Conservation (phyloP, 176 grass and related monocot genomes). For the Elymus sibiricus region DNA sequence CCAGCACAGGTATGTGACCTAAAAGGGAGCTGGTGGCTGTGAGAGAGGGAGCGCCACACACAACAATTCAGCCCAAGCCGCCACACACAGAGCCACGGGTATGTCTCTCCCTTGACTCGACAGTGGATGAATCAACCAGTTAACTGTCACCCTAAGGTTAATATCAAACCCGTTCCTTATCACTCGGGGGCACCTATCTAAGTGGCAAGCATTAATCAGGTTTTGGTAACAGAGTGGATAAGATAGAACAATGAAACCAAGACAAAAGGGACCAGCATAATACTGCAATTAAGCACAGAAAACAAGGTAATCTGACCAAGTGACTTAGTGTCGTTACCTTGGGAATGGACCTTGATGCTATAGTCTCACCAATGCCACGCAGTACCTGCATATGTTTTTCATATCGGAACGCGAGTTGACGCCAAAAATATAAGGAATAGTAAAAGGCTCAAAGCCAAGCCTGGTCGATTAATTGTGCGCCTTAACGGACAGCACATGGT, state of each 20-base stretch:
- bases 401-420: constrained; percentile 15
- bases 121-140: not conserved
- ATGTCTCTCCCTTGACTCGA: not conserved
- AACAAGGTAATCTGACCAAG: constrained; percentile 4
- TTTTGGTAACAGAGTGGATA: not conserved
- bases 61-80: not conserved
- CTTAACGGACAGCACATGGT: not conserved
- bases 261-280: constrained; percentile 15
- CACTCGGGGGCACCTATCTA: constrained; percentile 2
- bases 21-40: not conserved
- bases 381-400: constrained; percentile 56
- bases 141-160: not conserved
- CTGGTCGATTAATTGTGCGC: not conserved
- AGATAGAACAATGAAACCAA: not conserved
- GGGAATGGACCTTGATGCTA: constrained; percentile 78
- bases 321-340: constrained; percentile 54
- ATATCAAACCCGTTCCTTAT: not conserved
- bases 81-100: not conserved
- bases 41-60: not conserved
- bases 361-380: constrained; percentile 73
- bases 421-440: not conserved
- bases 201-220: constrained; percentile 8
- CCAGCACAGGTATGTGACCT: not conserved
- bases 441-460: not conserved
- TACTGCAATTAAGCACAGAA: not conserved